Evolutionary conservation across 495 filamentous ascomycete genomes (phyloP).

Genomic region (Aspergillus indologenus): DNA sequence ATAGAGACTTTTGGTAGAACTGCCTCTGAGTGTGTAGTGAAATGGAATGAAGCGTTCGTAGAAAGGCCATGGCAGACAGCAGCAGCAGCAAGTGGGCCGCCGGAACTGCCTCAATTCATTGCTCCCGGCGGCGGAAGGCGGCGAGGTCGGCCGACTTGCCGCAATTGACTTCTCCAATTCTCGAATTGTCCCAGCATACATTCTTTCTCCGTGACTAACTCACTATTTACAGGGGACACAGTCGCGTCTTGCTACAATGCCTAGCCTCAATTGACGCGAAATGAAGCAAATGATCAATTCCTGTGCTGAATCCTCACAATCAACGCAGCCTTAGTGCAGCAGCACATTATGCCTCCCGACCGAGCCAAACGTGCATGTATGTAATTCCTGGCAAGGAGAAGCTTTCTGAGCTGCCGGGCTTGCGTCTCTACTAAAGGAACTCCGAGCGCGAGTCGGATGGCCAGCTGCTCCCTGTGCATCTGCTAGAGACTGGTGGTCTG

Average conservation of each 20-base stretch:
- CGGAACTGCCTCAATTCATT: not conserved
- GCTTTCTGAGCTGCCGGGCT: constrained; percentile 48
- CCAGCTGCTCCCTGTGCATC: constrained; percentile 47
- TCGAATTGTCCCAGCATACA: not conserved
- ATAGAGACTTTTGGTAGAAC: not conserved
- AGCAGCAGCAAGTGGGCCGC: not conserved
- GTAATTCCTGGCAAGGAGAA: constrained; percentile 44
- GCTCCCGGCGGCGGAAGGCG: not conserved
- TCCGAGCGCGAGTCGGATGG: constrained; percentile 49
- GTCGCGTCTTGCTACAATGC: too few relatives aligned
- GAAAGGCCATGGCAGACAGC: not conserved
- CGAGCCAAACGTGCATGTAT: constrained; percentile 40
- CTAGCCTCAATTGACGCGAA: too few relatives aligned
- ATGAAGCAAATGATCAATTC: too few relatives aligned
- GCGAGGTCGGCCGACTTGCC: not conserved
- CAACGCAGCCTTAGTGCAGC: not conserved
- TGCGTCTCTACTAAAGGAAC: constrained; percentile 39
- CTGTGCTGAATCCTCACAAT: too few relatives aligned
- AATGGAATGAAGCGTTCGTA: not conserved
- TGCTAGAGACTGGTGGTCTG: constrained; percentile 46
- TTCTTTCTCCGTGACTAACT: too few relatives aligned
- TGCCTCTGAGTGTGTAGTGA: not conserved
- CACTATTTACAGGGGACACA: too few relatives aligned
- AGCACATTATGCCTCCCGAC: not conserved
- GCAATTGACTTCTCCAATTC: not conserved